These are phyloP conservation scores for Chaetomium globosum DNA, from an alignment of 2,329 filamentous ascomycete genomes.

Conservation along the genomic window DNA sequence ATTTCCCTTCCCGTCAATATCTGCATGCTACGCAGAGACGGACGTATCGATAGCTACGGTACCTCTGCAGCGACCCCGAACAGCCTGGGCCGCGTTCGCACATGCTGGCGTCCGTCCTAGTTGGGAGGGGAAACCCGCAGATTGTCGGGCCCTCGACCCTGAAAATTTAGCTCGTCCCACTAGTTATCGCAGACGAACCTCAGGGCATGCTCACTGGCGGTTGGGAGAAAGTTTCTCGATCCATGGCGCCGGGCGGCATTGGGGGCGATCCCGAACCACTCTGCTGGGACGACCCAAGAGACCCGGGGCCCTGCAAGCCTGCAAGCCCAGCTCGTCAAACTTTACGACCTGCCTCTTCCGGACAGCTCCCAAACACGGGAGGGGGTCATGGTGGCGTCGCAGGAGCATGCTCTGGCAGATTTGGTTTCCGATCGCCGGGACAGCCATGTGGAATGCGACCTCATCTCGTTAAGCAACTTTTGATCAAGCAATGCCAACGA, in stretches of 20 bases:
- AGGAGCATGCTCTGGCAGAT: constrained; percentile 20
- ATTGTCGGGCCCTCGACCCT: not conserved
- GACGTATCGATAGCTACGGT: not conserved
- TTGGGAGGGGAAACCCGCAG: constrained; percentile 6
- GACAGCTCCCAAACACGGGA: constrained; percentile 26
- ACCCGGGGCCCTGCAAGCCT: constrained; percentile 24
- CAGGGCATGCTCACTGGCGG: not conserved
- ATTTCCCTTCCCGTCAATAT: constrained; percentile 27
- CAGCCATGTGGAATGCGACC: constrained; percentile 18
- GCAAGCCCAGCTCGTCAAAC: constrained; percentile 4
- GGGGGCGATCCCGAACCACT: constrained; percentile 35
- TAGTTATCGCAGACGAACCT: not conserved
- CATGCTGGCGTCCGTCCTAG: not conserved
- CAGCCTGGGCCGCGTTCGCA: not conserved
- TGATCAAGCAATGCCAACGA: not conserved
- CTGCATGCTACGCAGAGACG: constrained; percentile 11
- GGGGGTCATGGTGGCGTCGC: constrained; percentile 21
- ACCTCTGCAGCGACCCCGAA: not conserved
- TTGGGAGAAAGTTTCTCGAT: constrained; percentile 17
- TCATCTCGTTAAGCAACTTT: constrained; percentile 13
- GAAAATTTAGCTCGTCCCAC: not conserved
- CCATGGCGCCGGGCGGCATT: constrained; percentile 30
- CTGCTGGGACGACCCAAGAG: constrained; percentile 30
- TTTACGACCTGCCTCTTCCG: constrained; percentile 31
- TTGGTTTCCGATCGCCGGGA: constrained; percentile 23